A percentile compares a stretch with the other conserved stretches of the same genome.
Conservation (phyloP, 2,329 filamentous ascomycete genomes). For the Ceratocystiopsis sp. region DNA sequence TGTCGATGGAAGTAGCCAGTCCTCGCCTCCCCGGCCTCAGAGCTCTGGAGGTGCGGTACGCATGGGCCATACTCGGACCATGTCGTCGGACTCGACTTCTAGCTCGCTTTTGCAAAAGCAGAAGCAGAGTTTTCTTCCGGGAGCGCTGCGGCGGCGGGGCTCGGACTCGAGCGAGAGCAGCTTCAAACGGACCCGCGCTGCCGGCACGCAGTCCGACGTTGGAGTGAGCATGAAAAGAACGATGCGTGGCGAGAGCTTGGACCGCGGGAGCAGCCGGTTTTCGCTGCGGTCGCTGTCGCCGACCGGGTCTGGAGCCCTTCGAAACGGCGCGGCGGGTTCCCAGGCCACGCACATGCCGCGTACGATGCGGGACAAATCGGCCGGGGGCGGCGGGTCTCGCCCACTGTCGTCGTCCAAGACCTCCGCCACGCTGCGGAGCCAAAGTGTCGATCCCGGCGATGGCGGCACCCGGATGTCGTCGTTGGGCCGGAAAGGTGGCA, state of each 20-base stretch:
- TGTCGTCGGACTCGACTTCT: background rate
- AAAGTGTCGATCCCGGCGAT: too few species aligned
- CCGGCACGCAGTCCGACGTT: background rate
- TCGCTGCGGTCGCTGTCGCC: conserved; percentile 58
- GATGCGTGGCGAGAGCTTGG: background rate
- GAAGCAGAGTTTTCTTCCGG: conserved; percentile 9
- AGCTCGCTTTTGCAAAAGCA: conserved; percentile 11
- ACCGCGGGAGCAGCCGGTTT: conserved; percentile 26
- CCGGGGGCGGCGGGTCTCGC: conserved; percentile 1
- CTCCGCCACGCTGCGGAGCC: too few species aligned
- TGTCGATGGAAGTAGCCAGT: too few species aligned
- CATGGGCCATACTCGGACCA: conserved; percentile 17
- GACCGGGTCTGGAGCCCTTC: conserved; percentile 34
- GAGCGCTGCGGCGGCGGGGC: conserved; percentile 30
- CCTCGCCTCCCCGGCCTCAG: background rate
- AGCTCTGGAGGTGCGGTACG: background rate
- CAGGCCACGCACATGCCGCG: conserved; percentile 28
- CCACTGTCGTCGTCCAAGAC: too few species aligned
- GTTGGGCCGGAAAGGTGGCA: conserved; percentile 21
- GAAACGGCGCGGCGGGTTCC: conserved; percentile 15
- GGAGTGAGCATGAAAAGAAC: too few species aligned
- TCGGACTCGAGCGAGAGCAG: conserved; percentile 65
- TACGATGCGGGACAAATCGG: conserved; percentile 27
- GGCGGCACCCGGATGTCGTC: conserved; percentile 15
- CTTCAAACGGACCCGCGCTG: conserved; percentile 44